These are phyloP conservation scores for Pichia terricola DNA, from an alignment of 1,139 yeast species.

Conservation along the genomic window DNA sequence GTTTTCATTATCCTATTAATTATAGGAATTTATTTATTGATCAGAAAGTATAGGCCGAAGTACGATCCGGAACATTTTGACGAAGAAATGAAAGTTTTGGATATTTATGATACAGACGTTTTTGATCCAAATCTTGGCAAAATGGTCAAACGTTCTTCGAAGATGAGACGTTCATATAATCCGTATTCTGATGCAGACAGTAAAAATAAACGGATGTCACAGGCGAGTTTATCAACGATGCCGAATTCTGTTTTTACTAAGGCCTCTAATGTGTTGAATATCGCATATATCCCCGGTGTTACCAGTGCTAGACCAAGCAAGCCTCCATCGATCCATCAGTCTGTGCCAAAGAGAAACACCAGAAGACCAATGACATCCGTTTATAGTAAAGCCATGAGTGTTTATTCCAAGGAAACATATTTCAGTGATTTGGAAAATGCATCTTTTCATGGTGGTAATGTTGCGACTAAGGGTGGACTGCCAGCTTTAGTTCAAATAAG, in stretches of 20 bases:
- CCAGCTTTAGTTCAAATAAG: slow-evolving; percentile 56
- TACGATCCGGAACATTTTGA: slow-evolving; percentile 18
- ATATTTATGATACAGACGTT: slow-evolving; percentile 10
- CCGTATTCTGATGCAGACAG: slow-evolving; percentile 6
- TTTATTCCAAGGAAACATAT: slow-evolving; percentile 43
- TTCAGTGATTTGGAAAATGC: slow-evolving; percentile 50
- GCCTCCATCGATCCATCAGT: slow-evolving; percentile 1
- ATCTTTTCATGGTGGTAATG: slow-evolving; percentile 42
- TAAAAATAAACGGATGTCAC: slow-evolving; percentile 25
- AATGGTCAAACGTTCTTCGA: not conserved
- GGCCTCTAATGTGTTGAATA: slow-evolving; percentile 85
- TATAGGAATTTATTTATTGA: slow-evolving; percentile 30
- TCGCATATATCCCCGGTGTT: slow-evolving; percentile 91
- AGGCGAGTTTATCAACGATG: slow-evolving; percentile 33
- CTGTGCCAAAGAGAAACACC: slow-evolving; percentile 9
- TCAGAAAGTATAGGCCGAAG: slow-evolving; percentile 27
- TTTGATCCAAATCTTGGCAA: slow-evolving; percentile 2
- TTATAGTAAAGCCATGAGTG: slow-evolving; percentile 34
- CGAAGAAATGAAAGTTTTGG: slow-evolving; percentile 18
- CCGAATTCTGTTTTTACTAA: slow-evolving; percentile 62
- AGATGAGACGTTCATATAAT: not conserved
- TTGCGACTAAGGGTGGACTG: slow-evolving; percentile 56
- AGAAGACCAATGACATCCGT: slow-evolving; percentile 6
- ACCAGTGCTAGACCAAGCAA: slow-evolving; percentile 37
- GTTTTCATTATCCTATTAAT: slow-evolving; percentile 29